These are phyloP conservation scores for Candida tammaniensis DNA, from an alignment of 805 yeast species.

Conservation along the genomic window DNA sequence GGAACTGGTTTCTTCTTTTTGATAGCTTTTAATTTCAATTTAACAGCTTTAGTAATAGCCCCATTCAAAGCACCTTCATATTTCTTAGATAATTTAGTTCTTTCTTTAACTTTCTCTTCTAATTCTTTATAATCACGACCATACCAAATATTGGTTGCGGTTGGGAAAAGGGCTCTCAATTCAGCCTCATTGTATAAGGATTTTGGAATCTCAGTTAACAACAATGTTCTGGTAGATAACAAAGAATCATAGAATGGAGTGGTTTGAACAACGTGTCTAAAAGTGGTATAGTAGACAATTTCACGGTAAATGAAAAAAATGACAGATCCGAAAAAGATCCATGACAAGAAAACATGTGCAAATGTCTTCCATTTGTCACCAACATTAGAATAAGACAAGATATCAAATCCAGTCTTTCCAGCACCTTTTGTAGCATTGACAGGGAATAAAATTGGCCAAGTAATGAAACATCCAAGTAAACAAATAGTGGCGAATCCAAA, in stretches of 20 bases:
- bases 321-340: conserved; percentile 68
- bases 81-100: conserved; percentile 57
- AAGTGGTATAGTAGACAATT: conserved; percentile 64
- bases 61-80: conserved; percentile 66
- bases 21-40: conserved; percentile 49
- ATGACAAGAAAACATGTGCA: conserved; percentile 74
- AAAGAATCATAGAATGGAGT: conserved; percentile 71
- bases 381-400: conserved; percentile 63
- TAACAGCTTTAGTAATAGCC: conserved; percentile 58
- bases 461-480: conserved; percentile 48
- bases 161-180: conserved; percentile 60
- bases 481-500: conserved; percentile 53
- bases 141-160: conserved; percentile 56
- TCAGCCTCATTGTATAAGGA: conserved; percentile 45
- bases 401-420: conserved; percentile 55
- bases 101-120: conserved; percentile 55
- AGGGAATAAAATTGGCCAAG: conserved; percentile 71
- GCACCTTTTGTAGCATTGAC: conserved; percentile 58
- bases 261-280: conserved; percentile 71
- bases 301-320: conserved; percentile 71
- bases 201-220: conserved; percentile 66
- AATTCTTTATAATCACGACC: conserved; percentile 63
- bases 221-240: conserved; percentile 66
- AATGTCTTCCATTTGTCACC: conserved; percentile 59
- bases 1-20: conserved; percentile 59